A percentile compares a stretch with the other conserved stretches of the same genome.
Evolutionary conservation across 2,329 filamentous ascomycete genomes (phyloP).

Genomic region (Sporothrix protearum): DNA sequence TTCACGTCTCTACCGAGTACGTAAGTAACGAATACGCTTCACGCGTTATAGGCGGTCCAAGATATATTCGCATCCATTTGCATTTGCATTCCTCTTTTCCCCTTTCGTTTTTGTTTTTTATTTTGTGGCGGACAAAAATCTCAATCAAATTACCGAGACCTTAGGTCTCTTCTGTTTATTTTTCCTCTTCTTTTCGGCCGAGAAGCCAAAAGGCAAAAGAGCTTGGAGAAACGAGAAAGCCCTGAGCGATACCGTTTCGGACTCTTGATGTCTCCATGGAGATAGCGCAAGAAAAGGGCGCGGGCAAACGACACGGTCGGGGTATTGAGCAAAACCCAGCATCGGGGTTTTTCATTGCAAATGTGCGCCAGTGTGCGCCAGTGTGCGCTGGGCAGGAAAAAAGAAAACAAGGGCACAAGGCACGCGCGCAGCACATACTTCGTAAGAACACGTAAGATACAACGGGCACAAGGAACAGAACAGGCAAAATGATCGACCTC

Average conservation of each 20-base stretch:
- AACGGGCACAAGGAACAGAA: background rate
- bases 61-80: too few species aligned
- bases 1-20: too few species aligned
- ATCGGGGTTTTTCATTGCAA: background rate
- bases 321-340: constrained; percentile 13
- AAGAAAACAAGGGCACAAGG: background rate
- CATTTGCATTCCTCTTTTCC: background rate
- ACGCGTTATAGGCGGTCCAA: background rate
- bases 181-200: background rate
- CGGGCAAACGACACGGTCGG: background rate
- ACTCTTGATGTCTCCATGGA: constrained; percentile 11
- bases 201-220: background rate
- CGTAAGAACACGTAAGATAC: background rate
- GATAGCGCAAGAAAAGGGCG: background rate
- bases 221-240: background rate
- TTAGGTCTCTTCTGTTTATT: too few species aligned
- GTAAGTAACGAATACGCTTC: background rate
- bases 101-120: background rate
- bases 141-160: background rate
- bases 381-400: background rate
- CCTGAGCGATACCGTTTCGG: background rate
- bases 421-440: background rate
- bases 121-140: background rate
- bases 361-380: background rate
- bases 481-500: background rate